Evolutionary conservation across 2,329 filamentous ascomycete species (phyloP), one percentile per base, ranked within the genome.

Genomic region (Arthrobotrys sphaeroides): DNA sequence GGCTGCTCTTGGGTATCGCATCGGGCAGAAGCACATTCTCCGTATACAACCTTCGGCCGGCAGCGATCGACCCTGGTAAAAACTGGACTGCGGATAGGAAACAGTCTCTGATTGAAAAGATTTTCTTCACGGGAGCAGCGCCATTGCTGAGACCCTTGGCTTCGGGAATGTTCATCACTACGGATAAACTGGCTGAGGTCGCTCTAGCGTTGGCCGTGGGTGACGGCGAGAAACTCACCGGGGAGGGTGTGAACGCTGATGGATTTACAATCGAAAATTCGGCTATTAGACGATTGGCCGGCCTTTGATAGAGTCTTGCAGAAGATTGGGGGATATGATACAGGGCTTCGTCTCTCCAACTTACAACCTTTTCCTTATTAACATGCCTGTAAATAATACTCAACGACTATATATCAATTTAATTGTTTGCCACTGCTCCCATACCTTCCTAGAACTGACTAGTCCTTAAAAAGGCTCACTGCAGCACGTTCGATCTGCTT

Each of bases 11-110:
- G 0, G 84, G 85, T 0, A 81, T 92, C 77, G 81, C 83, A 3
- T 81, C 81, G 1, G 79, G 80, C 3, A 84, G 84, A 47, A 82
- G 84, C 0, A 81, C 82, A 5, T 84, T 92, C 65, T 84, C 83
- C 28, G 84, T 87, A 0, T 86, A 87, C 78, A 87, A 85, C 9
- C 83, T 89, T 5, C 85, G 91, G 0, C 89, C 90, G 0, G 87
- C 80, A 0, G 86, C 83, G 5, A 86, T 93, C 9, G 90, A 93
- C 78, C 76, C 82, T 0, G 75, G 77, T 2, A 78, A 78, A 1
- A 59, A 59, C 13, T 78, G 75, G 42, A 45, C 22, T 7, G 42
- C 78, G 3, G 77, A 77, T 0, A 57, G 73, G 9, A 55, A 78
- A 13, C 57, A 65, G 28, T 43, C 7, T 16, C 22, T 20, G 2